Conservation (phyloP, 108 stramenopile genomes). For the Ochromonas danica region DNA sequence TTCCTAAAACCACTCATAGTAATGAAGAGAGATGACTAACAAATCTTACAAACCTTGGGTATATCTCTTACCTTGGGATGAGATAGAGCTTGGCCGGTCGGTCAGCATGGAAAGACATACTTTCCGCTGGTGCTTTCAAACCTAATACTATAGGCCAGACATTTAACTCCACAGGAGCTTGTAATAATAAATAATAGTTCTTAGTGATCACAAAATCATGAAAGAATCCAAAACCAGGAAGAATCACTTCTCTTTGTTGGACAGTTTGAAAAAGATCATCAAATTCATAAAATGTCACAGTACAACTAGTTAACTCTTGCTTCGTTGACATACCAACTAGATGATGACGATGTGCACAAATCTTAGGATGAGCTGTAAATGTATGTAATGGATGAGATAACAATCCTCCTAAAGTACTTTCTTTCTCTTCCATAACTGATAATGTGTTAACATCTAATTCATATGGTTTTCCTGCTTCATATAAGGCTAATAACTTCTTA, state of each 20-base stretch:
- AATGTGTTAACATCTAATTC: not conserved
- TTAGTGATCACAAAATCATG: constrained; percentile 56
- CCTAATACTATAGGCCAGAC: constrained; percentile 53
- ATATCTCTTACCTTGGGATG: not conserved
- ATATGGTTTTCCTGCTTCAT: constrained; percentile 47
- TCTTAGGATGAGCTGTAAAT: not conserved
- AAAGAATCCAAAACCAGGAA: constrained; percentile 39
- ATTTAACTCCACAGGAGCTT: constrained; percentile 45
- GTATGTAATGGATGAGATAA: too few relatives aligned
- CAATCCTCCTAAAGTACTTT: too few relatives aligned
- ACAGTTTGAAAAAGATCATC: too few relatives aligned
- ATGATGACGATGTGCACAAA: not conserved
- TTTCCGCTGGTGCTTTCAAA: constrained; percentile 7
- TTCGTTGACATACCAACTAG: too few relatives aligned
- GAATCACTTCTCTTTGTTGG: too few relatives aligned
- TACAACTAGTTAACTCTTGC: too few relatives aligned
- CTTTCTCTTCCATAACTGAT: not conserved
- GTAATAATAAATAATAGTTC: constrained; percentile 54
- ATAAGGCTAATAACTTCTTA: constrained; percentile 52
- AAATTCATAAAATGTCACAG: too few relatives aligned
- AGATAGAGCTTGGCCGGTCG: not conserved
- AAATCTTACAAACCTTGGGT: not conserved
- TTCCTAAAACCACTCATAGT: not conserved
- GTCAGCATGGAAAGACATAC: not conserved
- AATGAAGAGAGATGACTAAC: not conserved